Base-by-base conservation (phyloP, 2,329 filamentous ascomycete species). In the Trichoderma brevicompactum region DNA sequence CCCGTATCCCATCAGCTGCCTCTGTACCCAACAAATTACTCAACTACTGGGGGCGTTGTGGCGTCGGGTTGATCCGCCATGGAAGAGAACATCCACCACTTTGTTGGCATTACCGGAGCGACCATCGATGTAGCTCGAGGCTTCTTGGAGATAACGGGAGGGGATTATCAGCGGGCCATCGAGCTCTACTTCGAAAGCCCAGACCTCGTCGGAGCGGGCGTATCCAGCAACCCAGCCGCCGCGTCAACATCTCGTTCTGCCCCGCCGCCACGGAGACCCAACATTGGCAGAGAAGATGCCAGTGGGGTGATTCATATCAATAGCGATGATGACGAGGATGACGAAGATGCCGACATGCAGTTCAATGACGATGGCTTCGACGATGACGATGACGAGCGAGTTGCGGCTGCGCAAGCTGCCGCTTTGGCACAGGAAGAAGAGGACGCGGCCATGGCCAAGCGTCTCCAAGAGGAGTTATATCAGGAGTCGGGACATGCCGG, bases 401-500 rank as follows among this genome's bases (percentile, higher is more conserved):
- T 79, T 17, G 78, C 79, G 4, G 77, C 75, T 5, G 77, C 77
- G 34, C 76, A 77, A 23, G 79, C 77, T 1, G 78, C 74, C 4
- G 74, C 74, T 1, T 78, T 83, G 44, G 86, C 84, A 15, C 82
- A 88, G 61, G 87, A 91, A 69, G 94, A 97, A 69, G 93, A 97
- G 72, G 95, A 99, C 73, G 94, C 92, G 60, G 94, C 92, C 49
- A 94, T 98, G 88, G 95, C 95, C 7, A 87, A 94, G 76, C 87
- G 92, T 65, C 78, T 99, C 66, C 95, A 99, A 76, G 91, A 99
- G 73, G 93, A 99, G 77, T 85, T 97, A 74, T 98, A 97, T 72
- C 84, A 85, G 60, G 85, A 79, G 69, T 73, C 75, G 44, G 80
- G 79, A 13, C 79, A 79, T 44, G 80, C 75, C 23, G 76, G 76